A percentile compares a stretch with the other conserved stretches of the same genome.
phyloP scores from a whole-genome alignment of 1,284 basidiomycete genomes.

The Paramarasmius palmivorus region DNA sequence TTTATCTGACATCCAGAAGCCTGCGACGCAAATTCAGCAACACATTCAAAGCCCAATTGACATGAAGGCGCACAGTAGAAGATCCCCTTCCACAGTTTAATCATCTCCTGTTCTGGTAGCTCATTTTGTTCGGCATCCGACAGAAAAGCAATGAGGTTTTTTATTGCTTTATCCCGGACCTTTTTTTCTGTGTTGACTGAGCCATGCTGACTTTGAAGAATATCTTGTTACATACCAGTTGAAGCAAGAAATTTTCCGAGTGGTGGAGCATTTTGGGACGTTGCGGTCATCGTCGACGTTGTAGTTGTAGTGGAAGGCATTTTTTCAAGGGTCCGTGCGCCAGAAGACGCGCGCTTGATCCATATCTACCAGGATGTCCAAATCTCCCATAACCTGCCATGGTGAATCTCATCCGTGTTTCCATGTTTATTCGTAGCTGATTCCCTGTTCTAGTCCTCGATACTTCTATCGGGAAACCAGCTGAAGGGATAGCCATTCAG shows the following conservation, averaged over 20 bases:
- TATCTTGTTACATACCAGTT: constrained; percentile 60
- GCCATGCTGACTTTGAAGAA: not conserved
- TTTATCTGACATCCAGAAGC: constrained; percentile 99
- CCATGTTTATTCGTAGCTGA: not conserved
- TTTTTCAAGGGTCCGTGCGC: not conserved
- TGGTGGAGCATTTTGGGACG: constrained; percentile 48
- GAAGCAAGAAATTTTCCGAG: constrained; percentile 90
- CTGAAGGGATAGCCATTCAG: constrained; percentile 60
- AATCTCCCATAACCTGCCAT: constrained; percentile 89
- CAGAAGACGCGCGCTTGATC: not conserved
- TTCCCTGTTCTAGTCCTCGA: constrained; percentile 69
- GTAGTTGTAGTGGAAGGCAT: not conserved
- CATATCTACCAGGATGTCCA: constrained; percentile 40
- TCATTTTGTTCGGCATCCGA: constrained; percentile 62
- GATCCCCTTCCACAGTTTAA: constrained; percentile 95
- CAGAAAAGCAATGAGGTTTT: constrained; percentile 74
- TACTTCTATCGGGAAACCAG: constrained; percentile 81
- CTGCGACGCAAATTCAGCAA: constrained; percentile 37
- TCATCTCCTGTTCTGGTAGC: constrained; percentile 76
- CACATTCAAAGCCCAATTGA: not conserved
- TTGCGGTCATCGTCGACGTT: constrained; percentile 28
- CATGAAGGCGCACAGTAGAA: constrained; percentile 81
- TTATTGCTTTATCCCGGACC: constrained; percentile 86
- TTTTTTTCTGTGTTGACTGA: constrained; percentile 65
- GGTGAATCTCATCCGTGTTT: constrained; percentile 42